Evolutionary conservation across 768 basidiomycete species (phyloP), one percentile per base, ranked within the genome.

Genomic region (Tricholomella constricta): DNA sequence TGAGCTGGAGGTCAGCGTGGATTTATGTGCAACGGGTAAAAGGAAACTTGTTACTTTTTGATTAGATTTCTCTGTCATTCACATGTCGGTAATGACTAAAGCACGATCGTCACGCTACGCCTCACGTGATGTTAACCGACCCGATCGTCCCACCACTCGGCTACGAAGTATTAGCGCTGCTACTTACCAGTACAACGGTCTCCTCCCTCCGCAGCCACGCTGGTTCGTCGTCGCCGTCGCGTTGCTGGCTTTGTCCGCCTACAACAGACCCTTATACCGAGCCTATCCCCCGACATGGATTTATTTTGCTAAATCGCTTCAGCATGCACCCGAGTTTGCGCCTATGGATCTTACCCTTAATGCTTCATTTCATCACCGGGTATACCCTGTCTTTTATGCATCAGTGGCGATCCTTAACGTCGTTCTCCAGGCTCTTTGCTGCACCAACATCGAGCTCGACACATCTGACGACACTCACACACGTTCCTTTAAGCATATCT

Each of bases 381-480:
- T 59, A 37, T 31, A 51, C 58, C 17, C 25, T 42, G 5, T 19
- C 10, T 20, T 45, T 31, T 17, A 2, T 32, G 10, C 26, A 15
- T 7, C n/a, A n/a, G 4, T 42, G 26, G 32, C 29, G 19, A 27
- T 31, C 23, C 25, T 35, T 55, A 11, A 48, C 35, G 22, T 51
- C 29, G 23, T 31, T 36, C 12, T 27, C 22, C 38, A 62, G 62
- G 34, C 46, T 50, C 34, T 34, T 45, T 42, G 56, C 62, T 35
- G 38, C 41, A 31, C 51, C 62, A 22, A 57, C 51, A 9, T 55
- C 62, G 43, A 59, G 50, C 25, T 51, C 52, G 22, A 20, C 48
- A 45, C 48, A 50, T 45, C 19, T 34, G 17, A 29, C 44, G 14
- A 23, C 25, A 6, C 17, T 23, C 42, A 46, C 40, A 26, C 22